Percentiles rank a stretch among this genome's conserved stretches.
phyloP scores from a whole-genome alignment of 2,329 filamentous ascomycete genomes.

The Trichophyton mentagrophytes region DNA sequence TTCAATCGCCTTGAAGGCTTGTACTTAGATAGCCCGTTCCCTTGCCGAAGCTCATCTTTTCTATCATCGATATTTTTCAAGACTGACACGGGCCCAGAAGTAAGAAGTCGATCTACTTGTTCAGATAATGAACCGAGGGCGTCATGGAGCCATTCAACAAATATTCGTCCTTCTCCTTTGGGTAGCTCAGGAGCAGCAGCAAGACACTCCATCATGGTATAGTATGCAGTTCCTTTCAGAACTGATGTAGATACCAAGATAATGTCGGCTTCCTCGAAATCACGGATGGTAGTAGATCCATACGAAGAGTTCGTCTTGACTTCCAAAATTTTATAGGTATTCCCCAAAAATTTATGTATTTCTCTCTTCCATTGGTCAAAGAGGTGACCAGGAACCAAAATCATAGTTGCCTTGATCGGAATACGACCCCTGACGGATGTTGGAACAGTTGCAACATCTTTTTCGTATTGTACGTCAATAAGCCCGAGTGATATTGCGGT shows the following conservation, averaged over 20 bases:
- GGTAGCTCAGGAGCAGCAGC: slow-evolving; percentile 35
- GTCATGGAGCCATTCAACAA: slow-evolving; percentile 42
- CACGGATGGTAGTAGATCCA: slow-evolving; percentile 28
- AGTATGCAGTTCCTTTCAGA: slow-evolving; percentile 37
- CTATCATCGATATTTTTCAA: slow-evolving; percentile 19
- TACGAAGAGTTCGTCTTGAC: slow-evolving; percentile 33
- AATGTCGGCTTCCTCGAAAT: slow-evolving; percentile 40
- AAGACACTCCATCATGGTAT: slow-evolving; percentile 38
- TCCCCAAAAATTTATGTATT: slow-evolving; percentile 38
- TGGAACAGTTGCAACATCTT: slow-evolving; percentile 11
- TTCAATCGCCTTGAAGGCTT: slow-evolving; percentile 23
- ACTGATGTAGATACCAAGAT: slow-evolving; percentile 44
- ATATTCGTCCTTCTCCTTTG: slow-evolving; percentile 34
- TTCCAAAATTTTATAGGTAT: slow-evolving; percentile 33
- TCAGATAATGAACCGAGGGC: slow-evolving; percentile 31
- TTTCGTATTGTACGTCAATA: slow-evolving; percentile 36
- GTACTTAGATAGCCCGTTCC: slow-evolving; percentile 28
- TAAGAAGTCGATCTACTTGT: slow-evolving; percentile 29
- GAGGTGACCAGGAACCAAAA: slow-evolving; percentile 46
- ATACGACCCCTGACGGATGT: slow-evolving; percentile 21
- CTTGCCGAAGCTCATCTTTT: slow-evolving; percentile 24
- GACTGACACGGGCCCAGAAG: slow-evolving; percentile 22
- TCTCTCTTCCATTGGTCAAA: slow-evolving; percentile 47
- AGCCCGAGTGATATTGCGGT: slow-evolving; percentile 48
- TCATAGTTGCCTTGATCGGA: slow-evolving; percentile 44